Evolutionary conservation across 2,329 filamentous ascomycete genomes (phyloP).

Genomic region (Mollisia scopiformis): DNA sequence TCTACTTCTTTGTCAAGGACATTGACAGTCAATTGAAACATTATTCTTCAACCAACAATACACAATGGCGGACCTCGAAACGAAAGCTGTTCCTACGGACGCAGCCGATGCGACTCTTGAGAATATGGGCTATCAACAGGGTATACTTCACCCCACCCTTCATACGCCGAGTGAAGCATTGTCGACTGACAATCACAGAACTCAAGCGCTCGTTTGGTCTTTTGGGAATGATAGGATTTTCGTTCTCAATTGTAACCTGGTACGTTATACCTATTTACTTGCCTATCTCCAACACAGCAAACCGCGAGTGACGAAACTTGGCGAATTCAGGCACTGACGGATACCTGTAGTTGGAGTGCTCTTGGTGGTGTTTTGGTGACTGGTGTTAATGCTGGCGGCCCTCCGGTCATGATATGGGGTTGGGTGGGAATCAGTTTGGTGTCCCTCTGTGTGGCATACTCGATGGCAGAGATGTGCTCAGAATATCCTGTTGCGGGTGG

Average conservation of each 20-base stretch:
- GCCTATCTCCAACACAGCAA: no score
- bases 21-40: not conserved
- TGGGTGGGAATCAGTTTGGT: conserved; percentile 56
- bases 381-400: conserved; percentile 56
- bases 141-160: no score
- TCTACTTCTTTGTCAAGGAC: no score
- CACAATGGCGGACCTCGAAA: conserved; percentile 10
- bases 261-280: no score
- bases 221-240: conserved; percentile 61
- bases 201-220: conserved; percentile 58
- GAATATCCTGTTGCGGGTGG: conserved; percentile 59
- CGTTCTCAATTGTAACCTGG: conserved; percentile 60
- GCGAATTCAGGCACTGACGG: conserved; percentile 20
- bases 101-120: conserved; percentile 27
- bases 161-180: no score
- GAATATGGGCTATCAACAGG: conserved; percentile 29
- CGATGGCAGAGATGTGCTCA: conserved; percentile 62
- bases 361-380: conserved; percentile 58
- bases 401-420: conserved; percentile 61
- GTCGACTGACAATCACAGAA: no score
- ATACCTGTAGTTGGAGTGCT: conserved; percentile 52
- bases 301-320: conserved; percentile 9
- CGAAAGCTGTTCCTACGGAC: conserved; percentile 14
- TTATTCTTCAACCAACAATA: not conserved
- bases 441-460: conserved; percentile 56